These are phyloP conservation scores for Leishmania amazonensis DNA, from an alignment of 208 protist genomes.

Conservation along the genomic window DNA sequence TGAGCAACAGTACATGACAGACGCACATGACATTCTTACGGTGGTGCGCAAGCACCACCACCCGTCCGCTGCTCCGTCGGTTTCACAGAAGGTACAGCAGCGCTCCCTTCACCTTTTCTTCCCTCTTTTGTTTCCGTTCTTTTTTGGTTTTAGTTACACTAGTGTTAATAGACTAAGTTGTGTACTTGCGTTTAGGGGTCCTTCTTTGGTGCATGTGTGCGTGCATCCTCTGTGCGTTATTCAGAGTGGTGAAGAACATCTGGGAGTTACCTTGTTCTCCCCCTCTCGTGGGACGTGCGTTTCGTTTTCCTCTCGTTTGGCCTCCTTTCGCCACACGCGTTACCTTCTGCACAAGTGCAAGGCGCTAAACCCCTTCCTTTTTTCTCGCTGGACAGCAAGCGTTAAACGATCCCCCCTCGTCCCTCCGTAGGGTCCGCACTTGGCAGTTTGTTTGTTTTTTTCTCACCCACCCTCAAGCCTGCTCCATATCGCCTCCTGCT, in stretches of 20 bases:
- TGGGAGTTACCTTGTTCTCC: background rate
- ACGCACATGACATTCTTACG: background rate
- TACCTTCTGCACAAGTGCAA: background rate
- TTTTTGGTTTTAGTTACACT: conserved; percentile 15
- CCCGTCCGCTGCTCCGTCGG: background rate
- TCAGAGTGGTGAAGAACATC: background rate
- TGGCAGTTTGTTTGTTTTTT: background rate
- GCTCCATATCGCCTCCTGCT: background rate
- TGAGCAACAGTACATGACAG: background rate
- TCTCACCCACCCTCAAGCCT: background rate
- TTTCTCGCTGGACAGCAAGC: background rate
- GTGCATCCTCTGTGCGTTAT: background rate
- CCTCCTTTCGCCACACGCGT: background rate
- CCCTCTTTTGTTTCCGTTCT: background rate
- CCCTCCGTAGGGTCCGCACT: background rate
- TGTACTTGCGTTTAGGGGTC: background rate
- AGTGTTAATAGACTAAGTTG: conserved; percentile 13
- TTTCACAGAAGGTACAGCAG: background rate
- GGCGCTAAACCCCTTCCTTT: background rate
- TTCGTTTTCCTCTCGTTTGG: background rate
- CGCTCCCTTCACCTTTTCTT: background rate
- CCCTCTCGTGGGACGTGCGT: background rate
- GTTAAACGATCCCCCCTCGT: background rate
- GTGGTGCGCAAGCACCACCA: background rate
- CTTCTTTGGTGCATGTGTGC: background rate